phyloP scores from a whole-genome alignment of 805 yeast species.

The Phaffomyces antillensis region DNA sequence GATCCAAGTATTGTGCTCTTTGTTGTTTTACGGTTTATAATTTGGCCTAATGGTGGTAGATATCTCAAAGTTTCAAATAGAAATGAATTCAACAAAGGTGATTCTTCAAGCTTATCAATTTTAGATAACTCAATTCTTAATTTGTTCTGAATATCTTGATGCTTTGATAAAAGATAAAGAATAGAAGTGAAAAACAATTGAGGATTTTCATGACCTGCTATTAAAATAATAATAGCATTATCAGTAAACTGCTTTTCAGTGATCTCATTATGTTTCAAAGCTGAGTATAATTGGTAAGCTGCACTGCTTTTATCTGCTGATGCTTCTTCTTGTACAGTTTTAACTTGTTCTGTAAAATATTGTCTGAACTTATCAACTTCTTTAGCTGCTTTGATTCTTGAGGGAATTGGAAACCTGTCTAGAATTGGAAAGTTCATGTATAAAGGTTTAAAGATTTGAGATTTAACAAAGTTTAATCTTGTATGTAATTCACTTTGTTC shows the following conservation, averaged over 20 bases:
- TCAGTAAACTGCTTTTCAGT: conserved; percentile 43
- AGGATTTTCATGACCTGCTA: conserved; percentile 64
- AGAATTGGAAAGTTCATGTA: conserved; percentile 49
- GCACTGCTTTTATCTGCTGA: conserved; percentile 27
- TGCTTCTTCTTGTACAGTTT: conserved; percentile 20
- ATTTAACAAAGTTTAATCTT: conserved; percentile 37
- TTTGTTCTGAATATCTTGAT: conserved; percentile 27
- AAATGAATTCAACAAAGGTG: conserved; percentile 28
- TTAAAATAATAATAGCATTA: conserved; percentile 45
- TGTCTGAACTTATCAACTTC: conserved; percentile 37
- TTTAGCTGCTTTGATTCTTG: conserved; percentile 35
- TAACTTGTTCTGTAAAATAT: conserved; percentile 29
- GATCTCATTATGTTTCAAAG: conserved; percentile 30
- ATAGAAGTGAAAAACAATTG: conserved; percentile 42
- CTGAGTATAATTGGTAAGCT: conserved; percentile 34
- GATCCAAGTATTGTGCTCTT: conserved; percentile 32
- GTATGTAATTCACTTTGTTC: conserved; percentile 29
- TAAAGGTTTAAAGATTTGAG: conserved; percentile 47
- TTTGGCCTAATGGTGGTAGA: conserved; percentile 51
- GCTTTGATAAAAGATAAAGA: conserved; percentile 39
- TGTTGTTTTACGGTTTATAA: conserved; percentile 43
- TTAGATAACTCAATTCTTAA: conserved; percentile 21
- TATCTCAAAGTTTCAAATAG: conserved; percentile 42
- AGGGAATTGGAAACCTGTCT: conserved; percentile 42
- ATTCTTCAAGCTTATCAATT: conserved; percentile 10